phyloP scores from a whole-genome alignment of 148 eudicot genomes.

The Rhododendron molle region DNA sequence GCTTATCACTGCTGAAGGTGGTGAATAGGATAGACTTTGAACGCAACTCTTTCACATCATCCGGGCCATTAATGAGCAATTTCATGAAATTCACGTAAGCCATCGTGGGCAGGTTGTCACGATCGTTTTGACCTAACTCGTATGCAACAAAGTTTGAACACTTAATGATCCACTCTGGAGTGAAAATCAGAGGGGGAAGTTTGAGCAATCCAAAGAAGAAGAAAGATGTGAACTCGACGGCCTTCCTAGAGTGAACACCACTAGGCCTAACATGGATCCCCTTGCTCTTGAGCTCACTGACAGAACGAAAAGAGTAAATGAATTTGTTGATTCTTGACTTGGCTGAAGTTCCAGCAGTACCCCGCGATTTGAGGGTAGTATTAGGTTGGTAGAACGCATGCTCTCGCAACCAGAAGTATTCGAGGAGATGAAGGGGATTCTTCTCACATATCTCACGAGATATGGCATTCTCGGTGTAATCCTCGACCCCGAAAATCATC shows the following conservation, averaged over 20 bases:
- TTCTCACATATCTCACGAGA: not conserved
- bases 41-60: conserved; percentile 6
- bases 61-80: not conserved
- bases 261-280: not conserved
- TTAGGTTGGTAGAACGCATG: no score
- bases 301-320: not conserved
- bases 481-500: not conserved
- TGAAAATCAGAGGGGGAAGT: not conserved
- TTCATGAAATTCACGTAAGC: not conserved
- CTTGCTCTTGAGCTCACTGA: not conserved
- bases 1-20: not conserved
- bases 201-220: not conserved
- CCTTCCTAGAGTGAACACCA: not conserved
- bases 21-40: not conserved
- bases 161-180: not conserved
- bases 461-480: not conserved
- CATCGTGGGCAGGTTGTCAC: not conserved
- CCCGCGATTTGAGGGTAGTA: no score
- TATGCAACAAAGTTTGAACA: not conserved
- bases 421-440: not conserved
- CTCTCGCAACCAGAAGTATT: not conserved
- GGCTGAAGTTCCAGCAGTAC: no score
- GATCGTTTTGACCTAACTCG: not conserved
- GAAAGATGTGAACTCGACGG: not conserved
- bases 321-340: not conserved